Evolutionary conservation across 305 asterid genomes (phyloP).

Genomic region (Solanum hybrid): DNA sequence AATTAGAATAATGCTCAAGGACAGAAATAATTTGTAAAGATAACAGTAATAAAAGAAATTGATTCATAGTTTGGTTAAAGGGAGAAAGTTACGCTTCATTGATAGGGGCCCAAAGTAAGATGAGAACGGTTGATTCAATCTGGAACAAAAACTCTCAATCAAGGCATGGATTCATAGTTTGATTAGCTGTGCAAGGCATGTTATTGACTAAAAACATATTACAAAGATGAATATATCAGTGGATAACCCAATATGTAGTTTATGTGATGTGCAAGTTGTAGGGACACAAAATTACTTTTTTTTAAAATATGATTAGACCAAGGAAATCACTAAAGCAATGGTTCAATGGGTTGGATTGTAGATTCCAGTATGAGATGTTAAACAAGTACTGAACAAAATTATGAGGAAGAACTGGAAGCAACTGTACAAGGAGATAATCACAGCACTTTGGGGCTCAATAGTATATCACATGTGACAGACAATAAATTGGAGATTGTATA

Average conservation of each 20-base stretch:
- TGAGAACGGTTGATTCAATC: not conserved
- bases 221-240: not conserved
- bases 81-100: not conserved
- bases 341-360: not conserved
- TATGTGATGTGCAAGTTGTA: not conserved
- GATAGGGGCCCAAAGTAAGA: not conserved
- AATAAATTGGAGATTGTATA: not conserved
- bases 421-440: not conserved
- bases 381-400: too few species aligned
- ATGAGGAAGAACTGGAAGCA: not conserved
- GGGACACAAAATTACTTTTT: not conserved
- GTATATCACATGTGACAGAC: not conserved
- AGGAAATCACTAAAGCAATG: not conserved
- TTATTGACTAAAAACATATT: too few species aligned
- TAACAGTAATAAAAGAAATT: not conserved
- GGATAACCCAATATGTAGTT: not conserved
- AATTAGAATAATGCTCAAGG: not conserved
- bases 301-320: too few species aligned
- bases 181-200: not conserved
- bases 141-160: not conserved
- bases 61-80: not conserved
- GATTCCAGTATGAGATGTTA: not conserved
- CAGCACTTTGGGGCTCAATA: not conserved
- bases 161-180: not conserved
- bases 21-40: not conserved